phyloP scores from a whole-genome alignment of 495 filamentous ascomycete species.

The Aspergillus taichungensis region DNA sequence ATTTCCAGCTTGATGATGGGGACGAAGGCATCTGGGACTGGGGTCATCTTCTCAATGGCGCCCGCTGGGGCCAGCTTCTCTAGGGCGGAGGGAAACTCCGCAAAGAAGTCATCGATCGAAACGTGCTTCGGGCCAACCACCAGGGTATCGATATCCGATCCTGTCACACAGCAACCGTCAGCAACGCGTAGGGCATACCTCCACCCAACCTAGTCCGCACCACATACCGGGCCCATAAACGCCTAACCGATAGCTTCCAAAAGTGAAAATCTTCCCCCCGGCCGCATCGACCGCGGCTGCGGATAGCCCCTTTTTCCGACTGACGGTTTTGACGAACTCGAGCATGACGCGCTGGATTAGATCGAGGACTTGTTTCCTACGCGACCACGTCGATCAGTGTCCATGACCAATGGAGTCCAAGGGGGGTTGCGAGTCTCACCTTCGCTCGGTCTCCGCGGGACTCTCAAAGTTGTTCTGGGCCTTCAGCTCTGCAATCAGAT shows the following conservation, averaged over 20 bases:
- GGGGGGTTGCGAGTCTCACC: slow-evolving; percentile 36
- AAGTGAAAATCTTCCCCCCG: slow-evolving; percentile 87
- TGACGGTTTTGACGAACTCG: slow-evolving; percentile 74
- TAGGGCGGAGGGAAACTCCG: slow-evolving; percentile 70
- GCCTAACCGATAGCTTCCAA: slow-evolving; percentile 86
- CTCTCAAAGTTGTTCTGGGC: slow-evolving; percentile 86
- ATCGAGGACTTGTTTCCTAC: slow-evolving; percentile 48
- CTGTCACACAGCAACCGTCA: slow-evolving; percentile 28
- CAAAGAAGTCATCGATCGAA: slow-evolving; percentile 79
- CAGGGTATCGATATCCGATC: slow-evolving; percentile 95
- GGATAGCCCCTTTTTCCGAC: slow-evolving; percentile 67
- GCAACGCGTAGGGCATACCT: neutral
- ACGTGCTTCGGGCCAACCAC: slow-evolving; percentile 86
- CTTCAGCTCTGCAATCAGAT: slow-evolving; percentile 69
- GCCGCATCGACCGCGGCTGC: slow-evolving; percentile 67
- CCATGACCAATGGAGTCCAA: neutral
- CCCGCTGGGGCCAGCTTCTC: slow-evolving; percentile 60
- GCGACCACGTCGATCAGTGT: slow-evolving; percentile 4
- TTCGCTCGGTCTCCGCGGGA: slow-evolving; percentile 66
- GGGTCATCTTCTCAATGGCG: slow-evolving; percentile 75
- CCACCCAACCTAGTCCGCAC: neutral
- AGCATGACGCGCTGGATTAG: slow-evolving; percentile 68
- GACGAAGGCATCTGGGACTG: slow-evolving; percentile 82
- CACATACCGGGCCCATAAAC: slow-evolving; percentile 76
- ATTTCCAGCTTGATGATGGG: slow-evolving; percentile 95